phyloP scores from a whole-genome alignment of 495 filamentous ascomycete genomes.

The Bryoglossum gracile region DNA sequence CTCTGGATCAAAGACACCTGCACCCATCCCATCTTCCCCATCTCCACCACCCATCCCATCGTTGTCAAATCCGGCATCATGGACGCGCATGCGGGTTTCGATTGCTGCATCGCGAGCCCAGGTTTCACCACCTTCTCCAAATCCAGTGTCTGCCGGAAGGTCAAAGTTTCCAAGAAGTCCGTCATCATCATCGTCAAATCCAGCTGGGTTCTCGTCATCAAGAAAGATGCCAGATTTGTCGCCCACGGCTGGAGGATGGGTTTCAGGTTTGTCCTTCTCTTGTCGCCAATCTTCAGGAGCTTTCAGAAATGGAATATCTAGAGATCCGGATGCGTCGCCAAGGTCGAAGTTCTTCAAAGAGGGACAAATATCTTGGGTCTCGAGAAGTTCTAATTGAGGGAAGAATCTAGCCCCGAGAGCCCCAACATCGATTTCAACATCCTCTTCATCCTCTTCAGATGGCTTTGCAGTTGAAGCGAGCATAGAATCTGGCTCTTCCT shows the following conservation, averaged over 20 bases:
- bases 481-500: conserved; percentile 30
- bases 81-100: conserved; percentile 55
- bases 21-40: conserved; percentile 37
- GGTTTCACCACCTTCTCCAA: conserved; percentile 67
- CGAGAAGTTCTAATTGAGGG: conserved; percentile 67
- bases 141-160: conserved; percentile 54
- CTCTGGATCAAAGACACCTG: conserved; percentile 53
- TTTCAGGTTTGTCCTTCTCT: conserved; percentile 52
- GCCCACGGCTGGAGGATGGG: conserved; percentile 41
- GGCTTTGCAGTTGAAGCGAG: conserved; percentile 29
- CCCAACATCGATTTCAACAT: conserved; percentile 68
- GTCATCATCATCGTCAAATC: conserved; percentile 76
- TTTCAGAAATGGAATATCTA: conserved; percentile 89
- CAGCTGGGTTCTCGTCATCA: conserved; percentile 67
- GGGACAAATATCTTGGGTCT: conserved; percentile 87
- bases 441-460: conserved; percentile 45
- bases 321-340: conserved; percentile 70
- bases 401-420: conserved; percentile 76
- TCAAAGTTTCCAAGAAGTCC: conserved; percentile 67
- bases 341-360: conserved; percentile 90
- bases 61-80: conserved; percentile 45
- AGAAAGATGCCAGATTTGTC: conserved; percentile 71
- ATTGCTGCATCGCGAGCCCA: conserved; percentile 64
- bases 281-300: conserved; percentile 77
- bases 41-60: conserved; percentile 40